A percentile compares a stretch with the other conserved stretches of the same genome.
Evolutionary conservation across 441 rosid genomes (phyloP).

Genomic region (Croton setiger): DNA sequence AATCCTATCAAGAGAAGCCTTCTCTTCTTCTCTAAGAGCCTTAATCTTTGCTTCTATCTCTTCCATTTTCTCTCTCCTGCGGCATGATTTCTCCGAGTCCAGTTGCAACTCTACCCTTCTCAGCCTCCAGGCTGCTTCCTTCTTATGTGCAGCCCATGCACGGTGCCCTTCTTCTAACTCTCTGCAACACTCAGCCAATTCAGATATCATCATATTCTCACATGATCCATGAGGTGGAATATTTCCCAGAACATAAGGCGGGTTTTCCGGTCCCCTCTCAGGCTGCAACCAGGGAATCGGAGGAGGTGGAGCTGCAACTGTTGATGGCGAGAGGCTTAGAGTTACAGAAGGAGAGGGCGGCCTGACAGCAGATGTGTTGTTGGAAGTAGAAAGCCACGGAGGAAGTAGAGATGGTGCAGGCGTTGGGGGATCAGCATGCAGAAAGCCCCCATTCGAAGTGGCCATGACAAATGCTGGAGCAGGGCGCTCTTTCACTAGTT

Average conservation of each 20-base stretch:
- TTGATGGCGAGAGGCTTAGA: slow-evolving; percentile 73
- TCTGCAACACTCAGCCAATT: slow-evolving; percentile 82
- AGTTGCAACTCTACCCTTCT: slow-evolving; percentile 91
- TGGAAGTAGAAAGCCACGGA: slow-evolving; percentile 88
- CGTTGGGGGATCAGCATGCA: slow-evolving; percentile 48
- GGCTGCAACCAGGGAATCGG: slow-evolving; percentile 86
- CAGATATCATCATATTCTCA: slow-evolving; percentile 53
- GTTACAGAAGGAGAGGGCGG: slow-evolving; percentile 86
- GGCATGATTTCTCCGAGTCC: slow-evolving; percentile 80
- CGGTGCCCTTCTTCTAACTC: slow-evolving; percentile 89
- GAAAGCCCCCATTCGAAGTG: slow-evolving; percentile 65
- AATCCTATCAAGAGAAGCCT: slow-evolving; percentile 62
- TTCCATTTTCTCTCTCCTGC: slow-evolving; percentile 82
- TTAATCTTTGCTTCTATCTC: slow-evolving; percentile 80
- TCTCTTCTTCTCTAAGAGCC: slow-evolving; percentile 89
- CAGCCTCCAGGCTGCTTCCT: slow-evolving; percentile 94
- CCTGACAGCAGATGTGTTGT: slow-evolving; percentile 37
- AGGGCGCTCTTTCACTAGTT: slow-evolving; percentile 77
- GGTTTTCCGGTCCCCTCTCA: slow-evolving; percentile 53
- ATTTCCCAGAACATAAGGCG: slow-evolving; percentile 43
- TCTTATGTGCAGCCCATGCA: slow-evolving; percentile 83
- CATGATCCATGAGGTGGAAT: slow-evolving; percentile 41
- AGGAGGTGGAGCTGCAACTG: slow-evolving; percentile 64
- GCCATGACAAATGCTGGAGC: slow-evolving; percentile 63
- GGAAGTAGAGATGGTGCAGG: slow-evolving; percentile 60